phyloP scores from a whole-genome alignment of 2,329 filamentous ascomycete species.

The Xylaria sp. region DNA sequence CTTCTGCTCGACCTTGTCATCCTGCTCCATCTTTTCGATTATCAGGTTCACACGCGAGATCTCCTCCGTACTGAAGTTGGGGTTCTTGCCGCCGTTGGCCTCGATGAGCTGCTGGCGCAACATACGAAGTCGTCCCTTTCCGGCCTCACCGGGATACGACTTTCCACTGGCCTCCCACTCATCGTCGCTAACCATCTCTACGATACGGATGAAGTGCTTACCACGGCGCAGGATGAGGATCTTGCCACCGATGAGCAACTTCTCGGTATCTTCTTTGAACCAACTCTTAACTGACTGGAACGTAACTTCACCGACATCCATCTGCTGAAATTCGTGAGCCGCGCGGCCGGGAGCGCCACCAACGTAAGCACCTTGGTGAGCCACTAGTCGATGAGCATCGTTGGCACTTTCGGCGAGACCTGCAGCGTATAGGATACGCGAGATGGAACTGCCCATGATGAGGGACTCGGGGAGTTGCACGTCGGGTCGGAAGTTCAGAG shows the following conservation, averaged over 20 bases:
- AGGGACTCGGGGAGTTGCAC: conserved; percentile 56
- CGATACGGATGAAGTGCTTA: conserved; percentile 58
- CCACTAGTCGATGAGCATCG: conserved; percentile 55
- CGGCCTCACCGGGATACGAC: conserved; percentile 50
- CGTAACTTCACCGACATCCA: conserved; percentile 47
- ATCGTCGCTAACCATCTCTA: conserved; percentile 54
- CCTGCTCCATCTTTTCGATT: conserved; percentile 19
- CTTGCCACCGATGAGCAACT: conserved; percentile 56
- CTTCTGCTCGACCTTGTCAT: conserved; percentile 26
- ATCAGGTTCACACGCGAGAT: conserved; percentile 4
- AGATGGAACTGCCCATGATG: conserved; percentile 49
- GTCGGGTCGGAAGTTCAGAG: conserved; percentile 43
- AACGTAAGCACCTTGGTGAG: conserved; percentile 54
- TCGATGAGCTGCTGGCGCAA: conserved; percentile 33
- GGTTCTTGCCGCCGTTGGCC: conserved; percentile 8
- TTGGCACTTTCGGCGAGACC: conserved; percentile 52
- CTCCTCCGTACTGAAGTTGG: neutral
- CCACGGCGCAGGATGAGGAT: conserved; percentile 57
- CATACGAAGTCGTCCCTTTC: conserved; percentile 43
- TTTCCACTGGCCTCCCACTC: conserved; percentile 46
- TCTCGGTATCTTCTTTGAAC: conserved; percentile 51
- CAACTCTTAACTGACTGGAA: conserved; percentile 59
- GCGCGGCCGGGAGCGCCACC: conserved; percentile 43
- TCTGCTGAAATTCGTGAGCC: conserved; percentile 26
- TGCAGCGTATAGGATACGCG: conserved; percentile 53